Evolutionary conservation across 73 alveolate genomes (phyloP).

Genomic region (Symbiodinium pilosum): DNA sequence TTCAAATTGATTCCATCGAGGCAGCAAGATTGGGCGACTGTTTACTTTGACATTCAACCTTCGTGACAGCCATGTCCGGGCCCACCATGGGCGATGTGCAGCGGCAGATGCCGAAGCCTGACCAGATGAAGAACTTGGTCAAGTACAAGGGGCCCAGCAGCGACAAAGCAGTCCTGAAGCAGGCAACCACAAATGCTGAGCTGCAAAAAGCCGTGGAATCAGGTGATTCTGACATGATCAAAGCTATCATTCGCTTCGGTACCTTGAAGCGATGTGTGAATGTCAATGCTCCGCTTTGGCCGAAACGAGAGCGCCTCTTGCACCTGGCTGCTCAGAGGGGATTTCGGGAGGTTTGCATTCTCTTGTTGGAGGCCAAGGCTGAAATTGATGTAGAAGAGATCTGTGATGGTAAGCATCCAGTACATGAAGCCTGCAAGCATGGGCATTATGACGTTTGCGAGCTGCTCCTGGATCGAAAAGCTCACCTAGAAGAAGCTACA

Average conservation of each 20-base stretch:
- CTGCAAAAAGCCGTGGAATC: constrained; percentile 81
- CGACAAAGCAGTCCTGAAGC: constrained; percentile 48
- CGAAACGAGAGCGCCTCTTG: constrained; percentile 77
- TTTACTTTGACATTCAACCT: too few species aligned
- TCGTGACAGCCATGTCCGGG: constrained; percentile 24
- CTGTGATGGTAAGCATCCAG: constrained; percentile 67
- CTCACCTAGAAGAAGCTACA: constrained; percentile 72
- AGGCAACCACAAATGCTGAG: constrained; percentile 79
- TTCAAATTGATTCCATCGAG: too few species aligned
- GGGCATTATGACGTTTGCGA: constrained; percentile 71
- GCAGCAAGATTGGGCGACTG: too few species aligned
- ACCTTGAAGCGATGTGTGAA: constrained; percentile 71
- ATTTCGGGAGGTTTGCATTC: constrained; percentile 33
- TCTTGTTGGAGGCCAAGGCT: constrained; percentile 80
- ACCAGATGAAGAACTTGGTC: constrained; percentile 58
- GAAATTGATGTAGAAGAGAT: constrained; percentile 92
- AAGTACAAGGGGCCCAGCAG: constrained; percentile 79
- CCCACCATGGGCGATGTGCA: constrained; percentile 85
- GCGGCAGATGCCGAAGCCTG: constrained; percentile 59
- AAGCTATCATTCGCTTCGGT: constrained; percentile 56
- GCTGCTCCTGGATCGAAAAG: constrained; percentile 65
- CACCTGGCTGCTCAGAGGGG: constrained; percentile 79
- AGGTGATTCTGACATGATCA: constrained; percentile 47
- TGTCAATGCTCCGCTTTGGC: constrained; percentile 75
- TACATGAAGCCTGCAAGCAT: constrained; percentile 92